Percentiles rank a stretch among this genome's conserved stretches.
phyloP scores from a whole-genome alignment of 208 protist species.

The Leptomonas seymouri region DNA sequence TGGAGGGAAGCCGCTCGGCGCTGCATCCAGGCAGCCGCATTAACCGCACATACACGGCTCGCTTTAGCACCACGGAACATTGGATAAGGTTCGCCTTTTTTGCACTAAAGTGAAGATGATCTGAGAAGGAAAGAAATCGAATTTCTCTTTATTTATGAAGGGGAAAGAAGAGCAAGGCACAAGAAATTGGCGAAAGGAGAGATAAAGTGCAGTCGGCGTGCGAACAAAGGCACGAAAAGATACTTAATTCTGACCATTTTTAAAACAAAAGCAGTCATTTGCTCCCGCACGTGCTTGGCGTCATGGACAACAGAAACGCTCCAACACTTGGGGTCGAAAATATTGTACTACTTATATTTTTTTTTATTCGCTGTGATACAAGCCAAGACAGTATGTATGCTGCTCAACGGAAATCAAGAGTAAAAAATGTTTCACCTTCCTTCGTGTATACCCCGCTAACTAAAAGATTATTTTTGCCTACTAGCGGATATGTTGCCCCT shows the following conservation, averaged over 20 bases:
- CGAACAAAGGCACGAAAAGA: background rate
- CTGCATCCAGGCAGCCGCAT: constrained; percentile 35
- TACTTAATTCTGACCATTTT: background rate
- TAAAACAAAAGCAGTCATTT: background rate
- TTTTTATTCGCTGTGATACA: constrained; percentile 1
- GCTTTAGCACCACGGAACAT: constrained; percentile 43
- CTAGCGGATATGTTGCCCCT: constrained; percentile 53
- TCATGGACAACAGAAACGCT: no score
- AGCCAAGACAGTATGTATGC: constrained; percentile 1
- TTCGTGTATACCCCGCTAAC: constrained; percentile 55
- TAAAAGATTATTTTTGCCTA: constrained; percentile 28
- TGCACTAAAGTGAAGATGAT: background rate
- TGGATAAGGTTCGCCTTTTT: background rate
- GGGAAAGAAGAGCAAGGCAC: background rate
- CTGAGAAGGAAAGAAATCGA: background rate
- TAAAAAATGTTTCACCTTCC: constrained; percentile 69
- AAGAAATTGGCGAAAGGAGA: no score
- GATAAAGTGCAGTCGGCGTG: background rate
- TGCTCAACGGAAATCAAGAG: constrained; percentile 56
- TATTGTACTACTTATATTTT: background rate
- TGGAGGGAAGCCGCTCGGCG: constrained; percentile 57
- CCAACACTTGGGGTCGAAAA: no score
- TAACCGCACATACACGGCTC: constrained; percentile 14
- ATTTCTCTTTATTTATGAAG: background rate
- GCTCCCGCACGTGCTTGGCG: no score